phyloP scores from a whole-genome alignment of 2,329 filamentous ascomycete species.

The Paracoccidioides brasiliensis region DNA sequence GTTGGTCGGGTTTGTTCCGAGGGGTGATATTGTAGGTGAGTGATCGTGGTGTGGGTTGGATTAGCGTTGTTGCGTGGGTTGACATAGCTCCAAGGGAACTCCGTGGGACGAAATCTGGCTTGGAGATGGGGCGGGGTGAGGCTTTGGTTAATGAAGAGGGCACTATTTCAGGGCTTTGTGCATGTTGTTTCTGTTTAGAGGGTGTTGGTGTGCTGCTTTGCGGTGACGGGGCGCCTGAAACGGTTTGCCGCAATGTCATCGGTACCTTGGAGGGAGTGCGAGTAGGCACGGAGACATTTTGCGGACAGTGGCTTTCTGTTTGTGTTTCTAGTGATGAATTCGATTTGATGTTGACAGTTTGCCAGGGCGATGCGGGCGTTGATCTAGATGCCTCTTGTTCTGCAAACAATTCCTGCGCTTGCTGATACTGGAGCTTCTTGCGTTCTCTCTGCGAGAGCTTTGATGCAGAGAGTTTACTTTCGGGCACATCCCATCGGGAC shows the following conservation, averaged over 20 bases:
- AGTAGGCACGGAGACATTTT: neutral
- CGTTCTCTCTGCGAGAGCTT: slow-evolving; percentile 88
- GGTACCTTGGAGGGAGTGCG: slow-evolving; percentile 31
- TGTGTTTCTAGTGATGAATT: slow-evolving; percentile 4
- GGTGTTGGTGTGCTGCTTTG: neutral
- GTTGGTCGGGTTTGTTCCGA: slow-evolving; percentile 37
- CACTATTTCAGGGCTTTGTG: neutral
- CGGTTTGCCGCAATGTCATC: slow-evolving; percentile 49
- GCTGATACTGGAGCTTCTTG: slow-evolving; percentile 65
- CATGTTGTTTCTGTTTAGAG: neutral
- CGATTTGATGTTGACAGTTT: slow-evolving; percentile 35
- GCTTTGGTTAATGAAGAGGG: slow-evolving; percentile 2
- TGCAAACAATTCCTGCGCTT: slow-evolving; percentile 34
- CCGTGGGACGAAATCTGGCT: neutral
- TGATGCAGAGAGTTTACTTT: slow-evolving; percentile 26
- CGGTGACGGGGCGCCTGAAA: slow-evolving; percentile 34
- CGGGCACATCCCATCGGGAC: slow-evolving; percentile 29
- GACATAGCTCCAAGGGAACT: neutral
- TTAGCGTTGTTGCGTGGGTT: slow-evolving; percentile 23
- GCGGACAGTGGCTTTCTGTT: neutral
- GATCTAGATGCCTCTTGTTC: slow-evolving; percentile 25
- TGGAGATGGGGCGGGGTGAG: neutral
- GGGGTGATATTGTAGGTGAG: slow-evolving; percentile 15
- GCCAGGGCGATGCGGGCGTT: slow-evolving; percentile 47
- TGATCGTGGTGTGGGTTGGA: slow-evolving; percentile 18